Percentiles rank a stretch among this genome's conserved stretches.
phyloP scores from a whole-genome alignment of 768 basidiomycete genomes.

The Psilocybe tampanensis region DNA sequence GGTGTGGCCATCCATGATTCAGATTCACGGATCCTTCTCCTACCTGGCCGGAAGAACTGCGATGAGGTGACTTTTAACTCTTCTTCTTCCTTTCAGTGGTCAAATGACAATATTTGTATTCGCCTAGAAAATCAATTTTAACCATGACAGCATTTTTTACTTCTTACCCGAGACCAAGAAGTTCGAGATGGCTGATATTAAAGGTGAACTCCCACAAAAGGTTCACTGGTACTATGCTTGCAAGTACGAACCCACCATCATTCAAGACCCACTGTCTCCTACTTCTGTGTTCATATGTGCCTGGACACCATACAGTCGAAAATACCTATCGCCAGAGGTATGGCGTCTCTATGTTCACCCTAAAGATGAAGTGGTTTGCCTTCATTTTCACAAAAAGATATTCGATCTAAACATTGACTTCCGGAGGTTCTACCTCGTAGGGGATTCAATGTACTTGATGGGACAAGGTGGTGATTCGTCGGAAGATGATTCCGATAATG shows the following conservation, averaged over 20 bases:
- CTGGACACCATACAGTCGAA: background rate
- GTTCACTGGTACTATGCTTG: background rate
- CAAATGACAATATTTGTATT: background rate
- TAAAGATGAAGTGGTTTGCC: background rate
- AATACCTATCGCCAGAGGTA: conserved; percentile 1
- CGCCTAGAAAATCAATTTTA: background rate
- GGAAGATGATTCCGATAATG: too few species aligned
- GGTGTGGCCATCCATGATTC: background rate
- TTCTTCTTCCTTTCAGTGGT: background rate
- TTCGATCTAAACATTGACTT: conserved; percentile 2
- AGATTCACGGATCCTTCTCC: background rate
- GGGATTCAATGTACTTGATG: conserved; percentile 1
- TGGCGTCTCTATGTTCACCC: background rate
- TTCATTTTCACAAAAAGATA: background rate
- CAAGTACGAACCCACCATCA: background rate
- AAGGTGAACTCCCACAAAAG: background rate
- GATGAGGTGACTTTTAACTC: background rate
- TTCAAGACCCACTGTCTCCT: background rate
- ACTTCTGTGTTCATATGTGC: background rate
- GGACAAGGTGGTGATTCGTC: background rate
- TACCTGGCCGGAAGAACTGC: background rate
- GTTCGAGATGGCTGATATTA: background rate
- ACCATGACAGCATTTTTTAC: background rate
- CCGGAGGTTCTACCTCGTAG: background rate
- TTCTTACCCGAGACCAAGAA: background rate